Evolutionary conservation across 1,284 basidiomycete species (phyloP).

Genomic region (Bondarzewia mesenterica): DNA sequence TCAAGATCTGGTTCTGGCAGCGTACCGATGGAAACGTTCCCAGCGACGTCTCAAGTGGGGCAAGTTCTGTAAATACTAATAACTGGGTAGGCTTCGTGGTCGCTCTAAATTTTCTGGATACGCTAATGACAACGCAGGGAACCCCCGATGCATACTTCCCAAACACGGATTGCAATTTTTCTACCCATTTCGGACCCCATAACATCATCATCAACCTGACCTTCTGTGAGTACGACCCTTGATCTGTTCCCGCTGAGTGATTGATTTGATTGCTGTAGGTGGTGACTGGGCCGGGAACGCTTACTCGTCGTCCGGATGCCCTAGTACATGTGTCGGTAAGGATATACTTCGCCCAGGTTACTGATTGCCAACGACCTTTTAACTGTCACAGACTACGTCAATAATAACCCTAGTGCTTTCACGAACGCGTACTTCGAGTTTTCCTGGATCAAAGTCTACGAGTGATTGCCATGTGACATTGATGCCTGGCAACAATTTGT

Average conservation of each 20-base stretch:
- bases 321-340: slow-evolving; percentile 41
- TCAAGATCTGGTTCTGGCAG: slow-evolving; percentile 58
- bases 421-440: slow-evolving; percentile 42
- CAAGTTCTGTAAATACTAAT: slow-evolving; percentile 32
- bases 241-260: not conserved
- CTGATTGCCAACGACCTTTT: not conserved
- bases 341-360: not conserved
- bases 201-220: slow-evolving; percentile 21
- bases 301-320: slow-evolving; percentile 39
- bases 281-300: slow-evolving; percentile 49
- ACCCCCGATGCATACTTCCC: slow-evolving; percentile 51
- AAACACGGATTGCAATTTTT: slow-evolving; percentile 40
- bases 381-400: slow-evolving; percentile 27
- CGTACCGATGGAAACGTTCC: slow-evolving; percentile 35
- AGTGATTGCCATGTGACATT: slow-evolving; percentile 6
- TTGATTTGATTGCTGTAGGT: slow-evolving; percentile 21
- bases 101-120: not conserved
- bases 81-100: slow-evolving; percentile 28
- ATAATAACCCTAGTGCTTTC: slow-evolving; percentile 38
- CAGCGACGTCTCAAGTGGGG: slow-evolving; percentile 33
- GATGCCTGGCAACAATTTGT: not conserved
- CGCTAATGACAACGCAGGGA: slow-evolving; percentile 29
- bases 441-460: slow-evolving; percentile 20
- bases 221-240: slow-evolving; percentile 29
- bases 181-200: slow-evolving; percentile 38